phyloP scores from a whole-genome alignment of 2,329 filamentous ascomycete species.

The Phyllosticta citribraziliensis region DNA sequence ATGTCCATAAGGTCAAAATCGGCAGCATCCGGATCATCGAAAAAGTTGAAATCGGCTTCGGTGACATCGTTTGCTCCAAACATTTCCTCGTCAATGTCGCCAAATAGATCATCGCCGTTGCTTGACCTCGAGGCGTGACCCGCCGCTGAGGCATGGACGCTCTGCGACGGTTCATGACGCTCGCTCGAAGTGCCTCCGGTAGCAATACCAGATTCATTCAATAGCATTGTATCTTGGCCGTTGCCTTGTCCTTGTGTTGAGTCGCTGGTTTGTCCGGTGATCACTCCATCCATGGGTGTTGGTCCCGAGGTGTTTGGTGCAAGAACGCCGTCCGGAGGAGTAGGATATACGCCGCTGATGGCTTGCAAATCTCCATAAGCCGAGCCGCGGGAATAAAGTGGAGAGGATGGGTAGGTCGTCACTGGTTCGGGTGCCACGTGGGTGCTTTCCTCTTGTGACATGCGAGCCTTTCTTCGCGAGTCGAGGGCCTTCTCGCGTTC shows the following conservation, averaged over 20 bases:
- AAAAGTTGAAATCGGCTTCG: slow-evolving; percentile 77
- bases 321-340: slow-evolving; percentile 29
- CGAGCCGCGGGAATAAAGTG: slow-evolving; percentile 24
- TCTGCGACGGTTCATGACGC: not conserved
- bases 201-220: not conserved
- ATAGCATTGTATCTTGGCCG: not conserved
- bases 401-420: slow-evolving; percentile 25
- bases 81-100: slow-evolving; percentile 55
- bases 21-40: slow-evolving; percentile 52
- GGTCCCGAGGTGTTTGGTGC: slow-evolving; percentile 20
- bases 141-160: not conserved
- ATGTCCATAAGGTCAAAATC: slow-evolving; percentile 25
- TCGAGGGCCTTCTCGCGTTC: slow-evolving; percentile 26
- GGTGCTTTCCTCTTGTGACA: slow-evolving; percentile 42
- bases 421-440: slow-evolving; percentile 21
- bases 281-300: slow-evolving; percentile 3
- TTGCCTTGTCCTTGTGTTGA: not conserved
- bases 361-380: slow-evolving; percentile 28
- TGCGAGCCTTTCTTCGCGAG: slow-evolving; percentile 33
- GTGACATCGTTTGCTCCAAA: slow-evolving; percentile 69
- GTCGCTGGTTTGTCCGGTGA: not conserved
- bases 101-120: slow-evolving; percentile 51
- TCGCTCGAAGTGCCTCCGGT: not conserved
- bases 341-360: slow-evolving; percentile 30
- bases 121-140: slow-evolving; percentile 3